Percentiles rank a stretch among this genome's conserved stretches.
Conservation (phyloP, 176 grass and related monocot genomes). For the Aegilops longissima region DNA sequence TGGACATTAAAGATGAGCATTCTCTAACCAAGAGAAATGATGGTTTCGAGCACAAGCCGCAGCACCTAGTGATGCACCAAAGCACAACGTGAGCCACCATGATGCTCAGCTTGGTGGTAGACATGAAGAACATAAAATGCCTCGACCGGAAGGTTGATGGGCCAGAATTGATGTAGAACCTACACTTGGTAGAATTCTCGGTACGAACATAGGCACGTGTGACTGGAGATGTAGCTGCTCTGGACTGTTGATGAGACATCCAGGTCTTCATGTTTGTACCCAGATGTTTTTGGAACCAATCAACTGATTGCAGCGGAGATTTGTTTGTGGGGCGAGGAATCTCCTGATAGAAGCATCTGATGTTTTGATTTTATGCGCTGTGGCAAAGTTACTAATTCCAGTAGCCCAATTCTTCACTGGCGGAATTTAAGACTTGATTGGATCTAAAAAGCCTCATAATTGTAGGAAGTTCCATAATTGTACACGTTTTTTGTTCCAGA, state of each 20-base stretch:
- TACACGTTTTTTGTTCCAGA: neutral
- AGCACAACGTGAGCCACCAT: conserved; percentile 6
- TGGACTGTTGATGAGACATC: neutral
- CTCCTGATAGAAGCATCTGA: conserved; percentile 4
- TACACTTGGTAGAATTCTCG: conserved; percentile 2
- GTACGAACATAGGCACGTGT: neutral
- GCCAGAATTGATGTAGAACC: neutral
- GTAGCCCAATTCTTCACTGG: neutral
- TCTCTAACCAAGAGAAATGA: conserved; percentile 33
- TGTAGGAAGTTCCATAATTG: neutral
- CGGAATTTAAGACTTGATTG: neutral
- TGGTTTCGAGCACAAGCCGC: neutral
- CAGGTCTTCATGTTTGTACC: conserved; percentile 3
- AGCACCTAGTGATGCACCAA: conserved; percentile 11
- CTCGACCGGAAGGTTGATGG: conserved; percentile 11
- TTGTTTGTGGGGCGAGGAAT: conserved; percentile 20
- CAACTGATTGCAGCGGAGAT: neutral
- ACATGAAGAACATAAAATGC: conserved; percentile 28
- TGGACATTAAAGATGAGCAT: conserved; percentile 28
- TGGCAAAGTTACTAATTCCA: neutral
- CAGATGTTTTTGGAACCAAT: neutral
- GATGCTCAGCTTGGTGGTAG: conserved; percentile 8
- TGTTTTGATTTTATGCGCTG: conserved; percentile 1
- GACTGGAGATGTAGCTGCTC: neutral
- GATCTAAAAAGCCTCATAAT: neutral